Evolutionary conservation across 1,284 basidiomycete species (phyloP).

Genomic region (Naganishia liquefaciens): DNA sequence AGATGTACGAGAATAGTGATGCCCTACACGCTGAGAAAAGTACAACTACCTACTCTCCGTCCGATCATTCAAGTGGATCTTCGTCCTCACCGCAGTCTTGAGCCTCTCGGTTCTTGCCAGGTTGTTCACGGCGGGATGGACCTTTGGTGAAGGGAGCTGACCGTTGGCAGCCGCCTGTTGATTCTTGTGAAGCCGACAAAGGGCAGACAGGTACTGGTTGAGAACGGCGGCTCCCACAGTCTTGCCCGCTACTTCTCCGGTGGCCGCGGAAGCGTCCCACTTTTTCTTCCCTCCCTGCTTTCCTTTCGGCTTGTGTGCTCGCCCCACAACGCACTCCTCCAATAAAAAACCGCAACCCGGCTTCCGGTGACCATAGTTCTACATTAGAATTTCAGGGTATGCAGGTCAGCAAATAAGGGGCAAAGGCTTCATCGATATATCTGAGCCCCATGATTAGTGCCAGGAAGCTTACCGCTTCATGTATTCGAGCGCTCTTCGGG

Average conservation of each 20-base stretch:
- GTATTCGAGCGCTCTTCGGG: not conserved
- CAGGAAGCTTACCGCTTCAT: slow-evolving; percentile 5
- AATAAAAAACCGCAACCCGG: slow-evolving; percentile 6
- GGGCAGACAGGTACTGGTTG: slow-evolving; percentile 12
- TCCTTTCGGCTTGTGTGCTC: slow-evolving; percentile 7
- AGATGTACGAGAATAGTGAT: not conserved
- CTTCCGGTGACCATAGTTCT: slow-evolving; percentile 13
- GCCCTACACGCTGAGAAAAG: not conserved
- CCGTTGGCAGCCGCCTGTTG: slow-evolving; percentile 1
- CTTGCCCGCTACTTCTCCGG: not conserved
- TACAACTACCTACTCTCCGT: slow-evolving; percentile 41
- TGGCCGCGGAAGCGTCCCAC: not conserved
- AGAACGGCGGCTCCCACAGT: slow-evolving; percentile 5
- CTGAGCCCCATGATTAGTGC: not conserved
- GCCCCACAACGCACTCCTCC: slow-evolving; percentile 11
- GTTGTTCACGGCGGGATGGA: not conserved
- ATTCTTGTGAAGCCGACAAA: slow-evolving; percentile 6
- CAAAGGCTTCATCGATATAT: not conserved
- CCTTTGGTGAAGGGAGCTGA: slow-evolving; percentile 3
- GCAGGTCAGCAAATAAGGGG: not conserved
- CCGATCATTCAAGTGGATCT: slow-evolving; percentile 9
- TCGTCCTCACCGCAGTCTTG: not conserved
- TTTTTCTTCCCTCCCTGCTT: slow-evolving; percentile 2
- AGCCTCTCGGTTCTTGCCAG: slow-evolving; percentile 3
- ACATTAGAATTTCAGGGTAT: not conserved